Evolutionary conservation across 176 grass and related monocot species (phyloP), one percentile per base, ranked within the genome.

Genomic region (Miscanthus lutarioriparius): DNA sequence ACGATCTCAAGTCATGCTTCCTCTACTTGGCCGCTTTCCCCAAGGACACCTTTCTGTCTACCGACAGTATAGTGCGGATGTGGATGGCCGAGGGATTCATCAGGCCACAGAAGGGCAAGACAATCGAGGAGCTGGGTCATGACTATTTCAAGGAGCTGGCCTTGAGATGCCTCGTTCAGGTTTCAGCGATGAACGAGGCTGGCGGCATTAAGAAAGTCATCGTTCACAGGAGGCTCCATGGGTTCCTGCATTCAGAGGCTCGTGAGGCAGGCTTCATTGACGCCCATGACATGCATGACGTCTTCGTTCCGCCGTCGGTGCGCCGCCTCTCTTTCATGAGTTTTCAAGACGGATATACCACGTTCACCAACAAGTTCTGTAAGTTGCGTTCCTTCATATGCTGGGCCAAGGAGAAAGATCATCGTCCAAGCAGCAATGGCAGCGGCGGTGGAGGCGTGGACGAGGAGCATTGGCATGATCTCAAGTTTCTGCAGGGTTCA

Each of bases 191-290:
- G 58, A 26, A 25, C n/a, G 58, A 62, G 9, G 3, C 9, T 26
- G 58, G 58, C 58, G 10, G 58, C n/a, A 62, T 62, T 26, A 25
- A 25, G 12, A 65, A 1, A 12, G 28, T 14, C 19, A 6, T 62
- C 2, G 64, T 85, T 59, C 83, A 85, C 4, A 41, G 22, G 1
- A 37, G 74, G 7, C 63, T 85, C 1, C 25, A 44, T 0, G 2
- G 33, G 7, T 78, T 85, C 44, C 33, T 85, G 48, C 74, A 61
- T 6, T 59, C 23, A 0, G 83, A 85, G 26, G 74, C 47, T 16
- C 47, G 4, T 0, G 74, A 85, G 64, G 10, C 83, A 9, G 53
- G 74, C 35, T 78, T 85, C 83, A 85, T 85, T 13, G 73, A 69
- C 5, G 19, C 43, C 9, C 48, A 70, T 20, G 65, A 70, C 47